Evolutionary conservation across 2,329 filamentous ascomycete species (phyloP).

Genomic region (Blumeria graminis): DNA sequence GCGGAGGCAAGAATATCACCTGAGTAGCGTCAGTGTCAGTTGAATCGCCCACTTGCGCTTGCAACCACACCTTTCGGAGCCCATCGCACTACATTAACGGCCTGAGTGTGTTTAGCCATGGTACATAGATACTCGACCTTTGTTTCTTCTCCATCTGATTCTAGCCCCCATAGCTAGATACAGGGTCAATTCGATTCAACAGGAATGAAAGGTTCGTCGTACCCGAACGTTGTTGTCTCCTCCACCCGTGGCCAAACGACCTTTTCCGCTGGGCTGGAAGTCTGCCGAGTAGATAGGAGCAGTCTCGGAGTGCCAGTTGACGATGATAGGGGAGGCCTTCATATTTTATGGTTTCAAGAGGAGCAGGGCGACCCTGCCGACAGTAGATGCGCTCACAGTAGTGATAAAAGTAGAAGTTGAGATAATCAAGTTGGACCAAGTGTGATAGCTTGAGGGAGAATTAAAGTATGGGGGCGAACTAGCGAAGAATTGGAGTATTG

Average conservation of each 20-base stretch:
- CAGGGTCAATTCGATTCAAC: no score
- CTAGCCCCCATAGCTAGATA: conserved; percentile 67
- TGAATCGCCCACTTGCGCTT: neutral
- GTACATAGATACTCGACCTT: conserved; percentile 84
- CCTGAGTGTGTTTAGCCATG: conserved; percentile 79
- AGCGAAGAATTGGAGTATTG: no score
- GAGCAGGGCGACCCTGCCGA: no score
- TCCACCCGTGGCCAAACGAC: conserved; percentile 74
- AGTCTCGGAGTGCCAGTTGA: conserved; percentile 97
- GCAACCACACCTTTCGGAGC: conserved; percentile 54
- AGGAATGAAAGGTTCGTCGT: conserved; percentile 10
- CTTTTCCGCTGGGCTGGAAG: conserved; percentile 82
- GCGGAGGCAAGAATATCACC: conserved; percentile 86
- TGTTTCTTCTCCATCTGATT: conserved; percentile 60
- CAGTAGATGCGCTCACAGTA: no score
- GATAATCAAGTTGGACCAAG: no score
- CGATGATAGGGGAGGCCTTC: conserved; percentile 90
- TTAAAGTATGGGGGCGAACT: no score
- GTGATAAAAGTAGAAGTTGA: no score
- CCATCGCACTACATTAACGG: conserved; percentile 94
- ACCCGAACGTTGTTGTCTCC: conserved; percentile 93
- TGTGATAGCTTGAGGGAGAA: no score
- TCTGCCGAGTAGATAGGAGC: conserved; percentile 92
- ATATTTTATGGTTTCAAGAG: conserved; percentile 23
- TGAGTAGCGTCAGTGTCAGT: conserved; percentile 17